A percentile compares a stretch with the other conserved stretches of the same genome.
Conservation (phyloP, 495 filamentous ascomycete species). For the Neurospora sp. region DNA sequence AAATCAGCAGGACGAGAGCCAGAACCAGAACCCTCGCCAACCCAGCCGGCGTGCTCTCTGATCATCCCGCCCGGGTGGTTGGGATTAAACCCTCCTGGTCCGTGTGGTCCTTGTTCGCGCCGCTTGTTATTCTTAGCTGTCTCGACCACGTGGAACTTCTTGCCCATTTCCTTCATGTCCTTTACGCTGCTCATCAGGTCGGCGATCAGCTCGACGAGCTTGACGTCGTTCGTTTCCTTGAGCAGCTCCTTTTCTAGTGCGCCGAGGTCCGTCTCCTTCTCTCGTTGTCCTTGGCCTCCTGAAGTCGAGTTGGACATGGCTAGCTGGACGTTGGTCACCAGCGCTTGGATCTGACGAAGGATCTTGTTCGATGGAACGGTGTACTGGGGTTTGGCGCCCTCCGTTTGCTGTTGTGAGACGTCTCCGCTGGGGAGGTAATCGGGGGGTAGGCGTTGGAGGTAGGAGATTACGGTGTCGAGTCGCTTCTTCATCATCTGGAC, state of each 20-base stretch:
- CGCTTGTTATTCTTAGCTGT: slow-evolving; percentile 14
- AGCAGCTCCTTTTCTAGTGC: slow-evolving; percentile 48
- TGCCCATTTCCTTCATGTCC: slow-evolving; percentile 57
- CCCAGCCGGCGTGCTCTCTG: neutral
- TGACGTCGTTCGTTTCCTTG: slow-evolving; percentile 67
- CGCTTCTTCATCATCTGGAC: slow-evolving; percentile 83
- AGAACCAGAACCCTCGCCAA: neutral
- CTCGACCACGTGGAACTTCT: slow-evolving; percentile 58
- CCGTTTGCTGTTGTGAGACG: slow-evolving; percentile 21
- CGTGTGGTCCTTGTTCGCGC: neutral
- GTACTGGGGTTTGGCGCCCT: slow-evolving; percentile 26
- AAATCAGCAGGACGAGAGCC: neutral
- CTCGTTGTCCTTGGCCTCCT: neutral
- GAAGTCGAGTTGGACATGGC: slow-evolving; percentile 32
- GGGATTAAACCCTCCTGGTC: neutral
- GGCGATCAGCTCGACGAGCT: slow-evolving; percentile 60
- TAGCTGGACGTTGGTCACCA: slow-evolving; percentile 51
- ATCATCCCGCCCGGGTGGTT: neutral
- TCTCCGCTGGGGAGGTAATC: slow-evolving; percentile 41
- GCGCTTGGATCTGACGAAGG: slow-evolving; percentile 54
- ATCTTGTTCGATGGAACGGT: slow-evolving; percentile 52
- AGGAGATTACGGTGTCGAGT: slow-evolving; percentile 69
- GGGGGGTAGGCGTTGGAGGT: slow-evolving; percentile 63
- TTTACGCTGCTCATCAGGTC: slow-evolving; percentile 55
- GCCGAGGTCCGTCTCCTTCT: slow-evolving; percentile 27